These are phyloP conservation scores for Penicillium crustosum DNA, from an alignment of 2,329 filamentous ascomycete species.

Conservation along the genomic window DNA sequence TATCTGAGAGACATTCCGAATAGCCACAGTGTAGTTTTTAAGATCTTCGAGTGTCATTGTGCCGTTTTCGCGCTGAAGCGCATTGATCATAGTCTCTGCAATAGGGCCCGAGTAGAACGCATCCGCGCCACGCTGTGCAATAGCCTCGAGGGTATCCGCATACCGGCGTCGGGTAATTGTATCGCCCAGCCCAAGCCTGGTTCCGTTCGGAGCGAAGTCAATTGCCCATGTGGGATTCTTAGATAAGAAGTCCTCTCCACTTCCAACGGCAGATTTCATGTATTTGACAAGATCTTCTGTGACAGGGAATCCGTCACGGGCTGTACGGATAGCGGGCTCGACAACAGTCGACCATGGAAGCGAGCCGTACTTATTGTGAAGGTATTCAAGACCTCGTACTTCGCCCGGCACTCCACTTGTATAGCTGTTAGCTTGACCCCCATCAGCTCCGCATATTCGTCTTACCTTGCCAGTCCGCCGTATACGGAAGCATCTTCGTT, in stretches of 20 bases:
- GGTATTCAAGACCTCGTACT: slow-evolving; percentile 73
- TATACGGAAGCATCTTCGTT: slow-evolving; percentile 66
- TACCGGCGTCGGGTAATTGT: slow-evolving; percentile 78
- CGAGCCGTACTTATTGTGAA: slow-evolving; percentile 63
- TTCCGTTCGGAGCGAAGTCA: slow-evolving; percentile 85
- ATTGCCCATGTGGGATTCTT: slow-evolving; percentile 77
- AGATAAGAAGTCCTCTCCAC: slow-evolving; percentile 64
- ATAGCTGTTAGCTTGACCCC: slow-evolving; percentile 2
- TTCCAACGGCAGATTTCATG: slow-evolving; percentile 58
- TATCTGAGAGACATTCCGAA: slow-evolving; percentile 63
- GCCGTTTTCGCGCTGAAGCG: slow-evolving; percentile 69
- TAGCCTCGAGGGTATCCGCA: slow-evolving; percentile 73
- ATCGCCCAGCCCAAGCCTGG: slow-evolving; percentile 68
- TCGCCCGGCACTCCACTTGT: slow-evolving; percentile 57
- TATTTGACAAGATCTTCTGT: slow-evolving; percentile 72
- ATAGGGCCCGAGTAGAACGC: slow-evolving; percentile 73
- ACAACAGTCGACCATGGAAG: slow-evolving; percentile 72
- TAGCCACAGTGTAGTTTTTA: slow-evolving; percentile 66
- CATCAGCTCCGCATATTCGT: background rate
- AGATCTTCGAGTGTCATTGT: slow-evolving; percentile 82
- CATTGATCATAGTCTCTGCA: slow-evolving; percentile 69
- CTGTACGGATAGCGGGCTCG: slow-evolving; percentile 70
- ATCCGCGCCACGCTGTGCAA: slow-evolving; percentile 70
- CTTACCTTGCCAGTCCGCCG: slow-evolving; percentile 67
- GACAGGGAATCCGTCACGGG: slow-evolving; percentile 71